Evolutionary conservation across 345 rosid genomes (phyloP).

Genomic region (Aurinia saxatilis): DNA sequence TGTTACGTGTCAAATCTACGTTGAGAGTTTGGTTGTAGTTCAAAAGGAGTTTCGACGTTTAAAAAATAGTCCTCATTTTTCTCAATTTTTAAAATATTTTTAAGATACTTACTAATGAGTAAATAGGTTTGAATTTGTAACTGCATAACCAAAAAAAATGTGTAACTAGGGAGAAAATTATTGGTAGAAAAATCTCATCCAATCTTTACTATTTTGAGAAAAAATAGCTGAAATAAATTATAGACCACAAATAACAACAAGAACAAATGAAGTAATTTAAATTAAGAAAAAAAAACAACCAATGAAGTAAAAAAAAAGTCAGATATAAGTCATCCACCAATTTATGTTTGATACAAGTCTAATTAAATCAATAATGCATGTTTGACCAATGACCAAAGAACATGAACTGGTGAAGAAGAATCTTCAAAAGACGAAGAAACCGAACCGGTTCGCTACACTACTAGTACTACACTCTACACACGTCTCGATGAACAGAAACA

Average conservation of each 20-base stretch:
- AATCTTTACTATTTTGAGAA: background rate
- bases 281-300: too few species aligned
- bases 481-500: background rate
- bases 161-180: background rate
- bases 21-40: too few species aligned
- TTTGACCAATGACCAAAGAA: background rate
- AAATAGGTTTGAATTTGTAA: too few species aligned
- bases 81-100: too few species aligned
- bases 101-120: too few species aligned
- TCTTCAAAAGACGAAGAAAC: background rate
- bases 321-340: background rate
- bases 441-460: background rate
- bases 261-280: too few species aligned
- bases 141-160: background rate
- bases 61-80: too few species aligned
- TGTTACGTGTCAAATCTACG: too few species aligned
- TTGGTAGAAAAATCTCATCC: background rate
- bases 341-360: background rate
- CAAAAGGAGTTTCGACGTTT: too few species aligned
- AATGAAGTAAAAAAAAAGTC: background rate
- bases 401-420: background rate
- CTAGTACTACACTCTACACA: too few species aligned
- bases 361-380: background rate
- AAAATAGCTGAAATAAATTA: background rate
- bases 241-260: background rate